Evolutionary conservation across 2,329 filamentous ascomycete genomes (phyloP), one percentile per base, ranked within the genome.

Genomic region (Penicillium palitans): DNA sequence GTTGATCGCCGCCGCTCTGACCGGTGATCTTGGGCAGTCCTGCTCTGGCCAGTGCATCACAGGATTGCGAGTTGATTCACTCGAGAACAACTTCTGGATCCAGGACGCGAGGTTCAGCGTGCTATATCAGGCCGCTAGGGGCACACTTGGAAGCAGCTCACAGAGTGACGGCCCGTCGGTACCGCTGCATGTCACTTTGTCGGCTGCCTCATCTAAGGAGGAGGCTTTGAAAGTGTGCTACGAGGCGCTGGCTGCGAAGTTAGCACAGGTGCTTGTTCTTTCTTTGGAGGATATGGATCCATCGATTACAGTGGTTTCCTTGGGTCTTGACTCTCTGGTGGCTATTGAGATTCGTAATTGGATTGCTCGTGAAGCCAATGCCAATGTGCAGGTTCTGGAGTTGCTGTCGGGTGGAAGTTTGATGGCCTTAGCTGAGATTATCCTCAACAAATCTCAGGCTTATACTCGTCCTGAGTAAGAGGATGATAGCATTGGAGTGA

Each of bases 11-110:
- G 79, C 81, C 0, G 81, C 82, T 19, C 80, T 86, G 41, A 75
- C 70, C 6, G 82, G 81, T 2, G 73, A 76, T 29, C 64, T 83
- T 4, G 68, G 68, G 0, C 62, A 66, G 0, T 70, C 75, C 0
- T 84, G 80, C 68, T 77, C 79, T 56, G 76, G 72, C 42, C 83
- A 85, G 65, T 79, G 77, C 39, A 82, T 85, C 60, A 85, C 83
- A 0, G 83, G 83, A 2, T 78, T 85, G 68, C 76, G 78, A 54
- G 79, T 84, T 37, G 45, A 51, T 13, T 58, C 53, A 10, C 54
- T 61, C 6, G 60, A 80, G 76, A 24, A 75, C 76, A 6, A 71
- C 72, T 85, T 83, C 72, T 86, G 83, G 79, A 79, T 78, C 4
- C 68, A 76, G 2, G 83, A 86, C 49, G 80, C 79, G 53, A 84